These are phyloP conservation scores for Aspergillus ochraceoroseus DNA, from an alignment of 2,329 filamentous ascomycete genomes.

Conservation along the genomic window DNA sequence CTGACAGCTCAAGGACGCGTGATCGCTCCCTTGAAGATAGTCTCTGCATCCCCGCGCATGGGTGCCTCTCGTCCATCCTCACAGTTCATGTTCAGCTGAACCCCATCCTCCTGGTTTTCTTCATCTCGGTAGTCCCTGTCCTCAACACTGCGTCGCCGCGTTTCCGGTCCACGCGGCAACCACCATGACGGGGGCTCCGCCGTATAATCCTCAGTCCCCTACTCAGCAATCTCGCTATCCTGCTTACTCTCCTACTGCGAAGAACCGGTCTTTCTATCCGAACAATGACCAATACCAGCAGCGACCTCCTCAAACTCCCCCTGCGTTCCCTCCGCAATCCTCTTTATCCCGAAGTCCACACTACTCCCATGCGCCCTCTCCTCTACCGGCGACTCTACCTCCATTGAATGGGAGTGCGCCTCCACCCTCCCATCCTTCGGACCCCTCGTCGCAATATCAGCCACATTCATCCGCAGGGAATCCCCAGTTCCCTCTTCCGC, in stretches of 20 bases:
- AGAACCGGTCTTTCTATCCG: slow-evolving; percentile 41
- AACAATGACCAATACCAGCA: slow-evolving; percentile 43
- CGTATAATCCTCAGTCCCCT: slow-evolving; percentile 45
- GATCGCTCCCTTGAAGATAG: slow-evolving; percentile 16
- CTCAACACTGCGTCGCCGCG: slow-evolving; percentile 25
- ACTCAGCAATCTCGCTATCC: slow-evolving; percentile 42
- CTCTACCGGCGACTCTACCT: slow-evolving; percentile 38
- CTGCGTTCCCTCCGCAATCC: slow-evolving; percentile 35
- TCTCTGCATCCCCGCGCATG: slow-evolving; percentile 18
- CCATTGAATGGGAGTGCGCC: slow-evolving; percentile 38
- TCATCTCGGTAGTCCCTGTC: slow-evolving; percentile 11
- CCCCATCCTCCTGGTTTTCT: slow-evolving; percentile 7
- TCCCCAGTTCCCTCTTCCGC: slow-evolving; percentile 33
- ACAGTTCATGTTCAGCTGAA: slow-evolving; percentile 15
- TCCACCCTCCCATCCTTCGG: slow-evolving; percentile 29
- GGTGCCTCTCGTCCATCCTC: slow-evolving; percentile 13
- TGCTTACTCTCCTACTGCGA: slow-evolving; percentile 42
- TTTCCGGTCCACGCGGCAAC: slow-evolving; percentile 31
- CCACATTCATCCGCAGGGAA: slow-evolving; percentile 30
- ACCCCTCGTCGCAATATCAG: slow-evolving; percentile 36
- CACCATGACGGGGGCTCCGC: slow-evolving; percentile 44
- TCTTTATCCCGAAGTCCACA: slow-evolving; percentile 40
- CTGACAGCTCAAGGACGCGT: too few species aligned
- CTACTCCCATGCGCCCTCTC: slow-evolving; percentile 40
- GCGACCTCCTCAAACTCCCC: slow-evolving; percentile 42